phyloP scores from a whole-genome alignment of 2,329 filamentous ascomycete genomes.

The Cordyceps cicadae region DNA sequence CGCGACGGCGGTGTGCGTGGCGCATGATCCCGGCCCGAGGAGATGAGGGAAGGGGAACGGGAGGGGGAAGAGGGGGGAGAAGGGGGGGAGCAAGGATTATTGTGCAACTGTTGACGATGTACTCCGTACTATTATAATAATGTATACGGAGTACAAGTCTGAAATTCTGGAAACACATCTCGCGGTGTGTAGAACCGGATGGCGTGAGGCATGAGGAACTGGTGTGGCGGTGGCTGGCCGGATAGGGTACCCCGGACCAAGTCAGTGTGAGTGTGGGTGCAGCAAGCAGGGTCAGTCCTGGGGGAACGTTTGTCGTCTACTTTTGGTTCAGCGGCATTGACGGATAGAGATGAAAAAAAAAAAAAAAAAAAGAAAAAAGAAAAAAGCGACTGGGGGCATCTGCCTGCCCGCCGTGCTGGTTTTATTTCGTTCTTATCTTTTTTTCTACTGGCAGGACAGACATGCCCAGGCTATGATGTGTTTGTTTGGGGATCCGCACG shows the following conservation, averaged over 20 bases:
- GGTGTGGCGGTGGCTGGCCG: neutral
- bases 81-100: too few species aligned
- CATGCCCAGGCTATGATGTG: too few species aligned
- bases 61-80: neutral
- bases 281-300: too few species aligned
- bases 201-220: neutral
- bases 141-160: too few species aligned
- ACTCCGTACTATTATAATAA: too few species aligned
- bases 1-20: constrained; percentile 62
- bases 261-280: neutral
- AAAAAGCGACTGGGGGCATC: too few species aligned
- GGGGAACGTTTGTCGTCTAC: neutral
- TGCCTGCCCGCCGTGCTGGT: too few species aligned
- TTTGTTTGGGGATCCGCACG: too few species aligned
- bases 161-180: neutral
- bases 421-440: too few species aligned
- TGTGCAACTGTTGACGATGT: too few species aligned
- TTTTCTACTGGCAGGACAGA: too few species aligned
- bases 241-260: neutral
- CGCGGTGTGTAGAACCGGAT: neutral
- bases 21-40: constrained; percentile 21
- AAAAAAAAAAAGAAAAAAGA: neutral
- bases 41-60: neutral
- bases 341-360: neutral
- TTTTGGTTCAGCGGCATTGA: neutral